Base-by-base conservation (phyloP, 305 asterid genomes). In the Fraxinus nigra region DNA sequence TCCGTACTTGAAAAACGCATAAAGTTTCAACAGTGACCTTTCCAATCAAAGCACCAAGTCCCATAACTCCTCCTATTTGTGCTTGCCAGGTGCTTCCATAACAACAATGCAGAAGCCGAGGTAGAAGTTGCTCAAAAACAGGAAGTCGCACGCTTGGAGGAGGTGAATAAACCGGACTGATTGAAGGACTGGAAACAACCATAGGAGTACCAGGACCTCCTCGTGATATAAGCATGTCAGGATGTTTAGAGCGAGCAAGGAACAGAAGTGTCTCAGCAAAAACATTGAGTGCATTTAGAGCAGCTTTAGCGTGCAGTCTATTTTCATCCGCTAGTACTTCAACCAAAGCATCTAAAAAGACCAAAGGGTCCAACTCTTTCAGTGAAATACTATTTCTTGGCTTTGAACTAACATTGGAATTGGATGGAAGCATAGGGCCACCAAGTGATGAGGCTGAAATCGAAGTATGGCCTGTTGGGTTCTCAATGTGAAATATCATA, bases 61-160 rank as follows among this genome's bases (percentile, higher is more conserved):
- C 99, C 94, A 92, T 89, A 82, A 95, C 98, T 84, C 99, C 99
- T 48, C 99, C 99, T 84, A 97, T 93, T 85, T 95, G 99, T 81
- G 98, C 93, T 88, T 97, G 98, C 99, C 99, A 97, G 48, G 97
- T 88, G 83, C 94, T 89, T 78, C 99, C 98, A 79, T 90, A 92
- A 83, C 99, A 97, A 86, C 98, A 97, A 87, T 97, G 99, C 80
- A 97, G 79, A 80, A 97, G 97, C 37, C 98, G 92, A 51, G 98
- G 99, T 84, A 97, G 84, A 88, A 97, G 97, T 85, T 95, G 99
- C 87, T 97, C 99, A 90, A 97, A 97, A 84, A 97, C 93, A 78
- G 96, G 94, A 85, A 97, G 92, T 82, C 98, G 94, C 46, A 95
- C 97, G 81, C 95, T 93, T 22, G 98, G 99, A 84, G 97, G 99